Evolutionary conservation across 768 basidiomycete species (phyloP).

Genomic region (Grammothele lineata): DNA sequence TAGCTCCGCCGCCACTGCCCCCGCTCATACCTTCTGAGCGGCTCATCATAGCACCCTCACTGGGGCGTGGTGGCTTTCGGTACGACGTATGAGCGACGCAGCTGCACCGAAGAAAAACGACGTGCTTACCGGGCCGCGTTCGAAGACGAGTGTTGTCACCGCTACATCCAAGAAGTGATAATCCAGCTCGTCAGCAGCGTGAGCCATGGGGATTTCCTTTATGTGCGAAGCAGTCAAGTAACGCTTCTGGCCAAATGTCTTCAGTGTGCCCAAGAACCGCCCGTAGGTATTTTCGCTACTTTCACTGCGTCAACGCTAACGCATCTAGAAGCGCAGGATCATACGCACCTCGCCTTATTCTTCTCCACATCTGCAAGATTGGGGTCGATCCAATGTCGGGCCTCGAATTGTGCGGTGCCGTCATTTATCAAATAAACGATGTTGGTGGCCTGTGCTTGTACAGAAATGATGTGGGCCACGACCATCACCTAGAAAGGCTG

Average conservation of each 20-base stretch:
- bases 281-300: slow-evolving; percentile 73
- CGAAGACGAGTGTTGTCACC: slow-evolving; percentile 58
- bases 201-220: slow-evolving; percentile 40
- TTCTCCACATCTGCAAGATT: slow-evolving; percentile 50
- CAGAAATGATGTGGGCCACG: slow-evolving; percentile 67
- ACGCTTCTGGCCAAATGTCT: slow-evolving; percentile 74
- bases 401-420: slow-evolving; percentile 76
- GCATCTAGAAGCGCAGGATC: background rate
- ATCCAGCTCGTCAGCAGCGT: slow-evolving; percentile 71
- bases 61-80: slow-evolving; percentile 17
- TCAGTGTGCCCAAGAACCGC: slow-evolving; percentile 76
- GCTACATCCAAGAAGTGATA: slow-evolving; percentile 81
- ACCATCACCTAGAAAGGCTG: slow-evolving; percentile 51
- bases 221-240: slow-evolving; percentile 80
- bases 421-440: slow-evolving; percentile 79
- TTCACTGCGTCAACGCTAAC: background rate
- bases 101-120: background rate
- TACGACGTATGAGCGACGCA: background rate
- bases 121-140: slow-evolving; percentile 58
- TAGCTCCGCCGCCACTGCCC: no score
- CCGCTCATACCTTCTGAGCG: slow-evolving; percentile 4
- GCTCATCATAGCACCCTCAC: slow-evolving; percentile 11
- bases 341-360: slow-evolving; percentile 41
- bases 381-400: slow-evolving; percentile 79
- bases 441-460: slow-evolving; percentile 75